These are phyloP conservation scores for Hawksworthiomyces lignivorus DNA, from an alignment of 2,329 filamentous ascomycete genomes.

Conservation along the genomic window DNA sequence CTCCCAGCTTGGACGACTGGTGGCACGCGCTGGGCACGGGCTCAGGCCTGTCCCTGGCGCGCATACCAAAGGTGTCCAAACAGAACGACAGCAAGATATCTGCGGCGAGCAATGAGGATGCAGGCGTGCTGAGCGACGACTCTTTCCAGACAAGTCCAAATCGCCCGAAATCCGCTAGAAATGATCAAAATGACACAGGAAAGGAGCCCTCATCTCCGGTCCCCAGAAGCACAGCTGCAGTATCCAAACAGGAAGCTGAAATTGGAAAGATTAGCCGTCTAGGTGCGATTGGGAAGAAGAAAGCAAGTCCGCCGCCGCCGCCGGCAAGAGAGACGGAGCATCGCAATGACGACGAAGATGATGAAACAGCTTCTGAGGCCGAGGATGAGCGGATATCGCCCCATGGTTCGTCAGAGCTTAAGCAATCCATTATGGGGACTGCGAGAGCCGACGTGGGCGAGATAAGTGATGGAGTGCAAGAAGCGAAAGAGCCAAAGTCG, in stretches of 20 bases:
- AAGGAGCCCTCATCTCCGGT: too few relatives aligned
- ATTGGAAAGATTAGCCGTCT: constrained; percentile 9
- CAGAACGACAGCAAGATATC: not conserved
- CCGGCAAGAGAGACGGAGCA: constrained; percentile 22
- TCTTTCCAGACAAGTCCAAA: constrained; percentile 4
- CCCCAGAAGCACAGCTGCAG: not conserved
- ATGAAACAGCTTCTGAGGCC: constrained; percentile 38
- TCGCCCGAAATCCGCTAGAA: too few relatives aligned
- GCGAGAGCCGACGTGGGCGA: too few relatives aligned
- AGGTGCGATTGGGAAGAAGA: constrained; percentile 28
- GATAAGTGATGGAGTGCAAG: constrained; percentile 11
- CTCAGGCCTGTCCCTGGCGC: constrained; percentile 17
- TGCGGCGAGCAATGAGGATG: constrained; percentile 9
- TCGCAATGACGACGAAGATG: constrained; percentile 5
- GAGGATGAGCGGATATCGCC: constrained; percentile 19
- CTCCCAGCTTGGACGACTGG: constrained; percentile 39
- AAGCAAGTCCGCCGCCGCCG: constrained; percentile 40
- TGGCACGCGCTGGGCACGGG: constrained; percentile 36
- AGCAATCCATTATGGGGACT: too few relatives aligned
- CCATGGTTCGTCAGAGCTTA: too few relatives aligned
- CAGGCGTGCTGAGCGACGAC: constrained; percentile 14
- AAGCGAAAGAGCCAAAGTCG: not conserved
- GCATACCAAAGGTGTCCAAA: constrained; percentile 5
- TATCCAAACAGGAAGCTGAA: not conserved
- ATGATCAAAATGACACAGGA: too few relatives aligned